A percentile compares a stretch with the other conserved stretches of the same genome.
phyloP scores from a whole-genome alignment of 1,284 basidiomycete genomes.

The Rhodotorula sp. region DNA sequence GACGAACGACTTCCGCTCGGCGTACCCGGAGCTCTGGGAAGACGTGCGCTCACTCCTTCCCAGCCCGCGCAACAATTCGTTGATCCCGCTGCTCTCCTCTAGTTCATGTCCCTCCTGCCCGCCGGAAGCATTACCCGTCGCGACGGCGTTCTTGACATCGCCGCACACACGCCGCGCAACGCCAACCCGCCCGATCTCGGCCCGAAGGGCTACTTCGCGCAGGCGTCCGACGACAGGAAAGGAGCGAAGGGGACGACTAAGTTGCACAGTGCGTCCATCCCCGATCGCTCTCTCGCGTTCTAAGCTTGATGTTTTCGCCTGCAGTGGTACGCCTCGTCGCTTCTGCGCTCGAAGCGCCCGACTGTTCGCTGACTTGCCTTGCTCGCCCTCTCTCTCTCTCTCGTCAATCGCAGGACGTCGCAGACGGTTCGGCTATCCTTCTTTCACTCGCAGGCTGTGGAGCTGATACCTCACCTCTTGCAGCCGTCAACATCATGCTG shows the following conservation, averaged over 20 bases:
- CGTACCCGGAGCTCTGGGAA: constrained; percentile 80
- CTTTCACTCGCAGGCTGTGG: too few species aligned
- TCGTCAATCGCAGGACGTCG: constrained; percentile 66
- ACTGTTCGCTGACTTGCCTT: background rate
- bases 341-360: background rate
- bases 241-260: constrained; percentile 79
- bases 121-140: constrained; percentile 82
- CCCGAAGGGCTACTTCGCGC: constrained; percentile 57
- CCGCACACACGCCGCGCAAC: constrained; percentile 76
- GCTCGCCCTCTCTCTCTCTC: background rate
- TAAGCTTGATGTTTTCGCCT: background rate
- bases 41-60: constrained; percentile 52
- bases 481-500: constrained; percentile 84
- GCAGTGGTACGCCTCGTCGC: constrained; percentile 5
- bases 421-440: constrained; percentile 55
- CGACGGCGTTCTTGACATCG: constrained; percentile 82
- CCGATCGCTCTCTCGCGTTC: background rate
- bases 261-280: constrained; percentile 63
- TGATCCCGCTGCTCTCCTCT: background rate
- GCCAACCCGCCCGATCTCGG: constrained; percentile 84
- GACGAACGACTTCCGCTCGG: constrained; percentile 73
- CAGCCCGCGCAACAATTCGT: background rate
- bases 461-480: background rate
- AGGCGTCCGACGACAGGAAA: constrained; percentile 52
- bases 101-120: constrained; percentile 73